Conservation (phyloP, 2,329 filamentous ascomycete genomes). For the Hypoxylon sp. region DNA sequence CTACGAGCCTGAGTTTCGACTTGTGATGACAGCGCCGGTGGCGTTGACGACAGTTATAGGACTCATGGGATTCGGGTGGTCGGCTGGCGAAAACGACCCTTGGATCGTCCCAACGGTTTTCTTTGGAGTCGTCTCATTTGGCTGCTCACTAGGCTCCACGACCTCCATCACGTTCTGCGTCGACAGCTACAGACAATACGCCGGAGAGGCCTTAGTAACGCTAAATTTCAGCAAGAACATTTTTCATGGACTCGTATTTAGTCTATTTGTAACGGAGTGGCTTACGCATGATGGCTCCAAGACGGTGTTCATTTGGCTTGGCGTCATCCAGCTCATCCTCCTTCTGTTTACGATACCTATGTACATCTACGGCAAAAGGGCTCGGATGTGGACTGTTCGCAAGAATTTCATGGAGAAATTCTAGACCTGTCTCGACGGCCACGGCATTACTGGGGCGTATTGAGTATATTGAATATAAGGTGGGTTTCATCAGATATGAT, state of each 20-base stretch:
- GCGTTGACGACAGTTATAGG: conserved; percentile 84
- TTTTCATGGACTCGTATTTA: conserved; percentile 89
- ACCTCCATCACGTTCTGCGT: conserved; percentile 95
- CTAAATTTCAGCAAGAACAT: conserved; percentile 96
- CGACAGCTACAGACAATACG: conserved; percentile 93
- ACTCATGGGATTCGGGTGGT: conserved; percentile 98
- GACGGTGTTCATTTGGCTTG: conserved; percentile 84
- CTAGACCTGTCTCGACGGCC: conserved; percentile 41
- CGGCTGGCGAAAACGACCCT: conserved; percentile 77
- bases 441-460: background rate
- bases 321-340: conserved; percentile 85
- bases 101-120: conserved; percentile 97
- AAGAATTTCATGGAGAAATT: conserved; percentile 88
- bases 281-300: conserved; percentile 81
- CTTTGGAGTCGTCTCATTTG: conserved; percentile 93
- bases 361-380: conserved; percentile 93
- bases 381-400: conserved; percentile 93
- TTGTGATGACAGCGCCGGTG: conserved; percentile 89
- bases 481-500: background rate
- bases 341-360: conserved; percentile 86
- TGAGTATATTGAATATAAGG: background rate
- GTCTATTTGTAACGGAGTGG: conserved; percentile 90
- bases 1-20: conserved; percentile 93
- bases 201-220: conserved; percentile 93
- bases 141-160: conserved; percentile 89